These are phyloP conservation scores for Cyberlindnera saturnus DNA, from an alignment of 805 yeast species.

Conservation along the genomic window DNA sequence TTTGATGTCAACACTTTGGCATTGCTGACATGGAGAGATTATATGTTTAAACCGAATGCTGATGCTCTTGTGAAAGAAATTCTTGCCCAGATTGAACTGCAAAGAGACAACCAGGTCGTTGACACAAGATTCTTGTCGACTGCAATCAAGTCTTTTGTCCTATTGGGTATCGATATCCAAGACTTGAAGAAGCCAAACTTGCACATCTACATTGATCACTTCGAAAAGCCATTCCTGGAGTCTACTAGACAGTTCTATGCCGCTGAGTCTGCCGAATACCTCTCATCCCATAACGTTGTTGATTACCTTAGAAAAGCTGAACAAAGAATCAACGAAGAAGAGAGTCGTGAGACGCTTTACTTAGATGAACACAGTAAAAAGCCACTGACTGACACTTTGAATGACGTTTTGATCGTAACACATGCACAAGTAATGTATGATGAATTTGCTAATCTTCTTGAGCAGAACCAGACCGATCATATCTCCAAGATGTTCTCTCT, in stretches of 20 bases:
- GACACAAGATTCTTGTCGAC: constrained; percentile 59
- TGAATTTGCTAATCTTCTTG: constrained; percentile 71
- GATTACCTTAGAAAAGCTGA: constrained; percentile 88
- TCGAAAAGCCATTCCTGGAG: constrained; percentile 71
- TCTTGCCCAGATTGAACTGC: constrained; percentile 66
- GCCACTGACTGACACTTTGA: constrained; percentile 68
- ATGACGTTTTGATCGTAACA: constrained; percentile 67
- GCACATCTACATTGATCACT: constrained; percentile 71
- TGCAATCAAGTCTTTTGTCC: constrained; percentile 82
- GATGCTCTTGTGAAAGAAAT: constrained; percentile 61
- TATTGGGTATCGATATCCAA: constrained; percentile 84
- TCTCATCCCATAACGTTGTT: constrained; percentile 73
- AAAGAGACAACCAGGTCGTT: constrained; percentile 73
- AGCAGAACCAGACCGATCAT: constrained; percentile 64
- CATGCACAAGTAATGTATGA: constrained; percentile 73
- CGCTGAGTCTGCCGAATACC: constrained; percentile 59
- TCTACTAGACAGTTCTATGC: constrained; percentile 63
- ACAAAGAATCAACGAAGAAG: constrained; percentile 76
- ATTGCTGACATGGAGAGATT: constrained; percentile 79
- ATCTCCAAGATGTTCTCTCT: constrained; percentile 72
- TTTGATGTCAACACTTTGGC: constrained; percentile 90
- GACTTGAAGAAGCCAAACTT: constrained; percentile 83
- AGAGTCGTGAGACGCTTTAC: constrained; percentile 67
- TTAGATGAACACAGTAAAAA: constrained; percentile 83
- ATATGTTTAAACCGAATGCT: constrained; percentile 66